Base-by-base conservation (phyloP, 1,284 basidiomycete species). In the Anthracocystis panici-leucophaei region DNA sequence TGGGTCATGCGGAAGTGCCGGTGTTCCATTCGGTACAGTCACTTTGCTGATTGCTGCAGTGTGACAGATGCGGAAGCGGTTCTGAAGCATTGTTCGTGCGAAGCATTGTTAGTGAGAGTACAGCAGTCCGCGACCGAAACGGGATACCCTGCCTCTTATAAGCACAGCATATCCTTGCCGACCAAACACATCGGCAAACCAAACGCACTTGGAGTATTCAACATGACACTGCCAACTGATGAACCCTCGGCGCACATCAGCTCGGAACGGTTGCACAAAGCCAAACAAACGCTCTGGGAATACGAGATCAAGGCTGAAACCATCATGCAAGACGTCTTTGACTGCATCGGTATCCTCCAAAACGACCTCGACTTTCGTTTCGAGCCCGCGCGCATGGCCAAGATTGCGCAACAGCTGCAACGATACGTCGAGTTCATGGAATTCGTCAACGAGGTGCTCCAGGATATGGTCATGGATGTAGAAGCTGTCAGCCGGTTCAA, bases 361-460 rank as follows among this genome's bases (percentile, higher is more conserved):
- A 49, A 54, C 52, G 52, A 55, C 5, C 9, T 10, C 20, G 52
- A 54, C 25, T 18, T 38, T 20, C 23, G 35, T 38, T 61, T 61
- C 23, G 44, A 54, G 27, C 52, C 51, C n/a, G 25, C 45, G 10
- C 59, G 59, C 14, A 61, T 31, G 27, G 52, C 23, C 21, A 40
- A 42, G 44, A 41, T 61, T 20, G 59, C 33, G 6, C 18, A 54
- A 16, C 51, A 55, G 45, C 52, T 61, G 25, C 40, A 48, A 16
- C 51, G 59, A 18, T 61, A 54, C 18, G n/a, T 61, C 52, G 52
- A 61, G 27, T 54, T 61, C 25, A 61, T 61, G 44, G 45, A 55
- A 8, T 61, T 61, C 49, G 59, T 55, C 44, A 61, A 61, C 45
- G 51, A 61, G 52, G 59, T 61, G 35, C 59, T 61, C 21, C 51